These are phyloP conservation scores for Lepraria neglecta DNA, from an alignment of 495 filamentous ascomycete species.

Conservation along the genomic window DNA sequence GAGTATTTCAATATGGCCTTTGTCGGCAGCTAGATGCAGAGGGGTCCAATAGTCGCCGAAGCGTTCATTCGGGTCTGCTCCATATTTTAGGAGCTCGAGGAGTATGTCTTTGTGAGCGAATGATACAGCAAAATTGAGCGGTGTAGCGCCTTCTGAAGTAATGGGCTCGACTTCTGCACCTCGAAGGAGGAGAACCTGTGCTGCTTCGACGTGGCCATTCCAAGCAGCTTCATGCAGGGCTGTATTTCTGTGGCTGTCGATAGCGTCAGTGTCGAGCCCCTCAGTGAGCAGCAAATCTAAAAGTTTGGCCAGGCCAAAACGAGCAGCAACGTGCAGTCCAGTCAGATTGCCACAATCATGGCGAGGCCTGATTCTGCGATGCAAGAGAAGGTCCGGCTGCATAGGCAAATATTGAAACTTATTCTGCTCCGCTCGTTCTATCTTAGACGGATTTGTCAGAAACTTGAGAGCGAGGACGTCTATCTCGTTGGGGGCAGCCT, in stretches of 20 bases:
- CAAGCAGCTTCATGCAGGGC: conserved; percentile 23
- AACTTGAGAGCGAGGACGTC: conserved; percentile 8
- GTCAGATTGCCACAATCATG: background rate
- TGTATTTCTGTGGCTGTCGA: conserved; percentile 12
- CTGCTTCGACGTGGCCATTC: conserved; percentile 17
- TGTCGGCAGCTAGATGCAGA: conserved; percentile 10
- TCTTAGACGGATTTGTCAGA: background rate
- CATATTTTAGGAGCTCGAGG: conserved; percentile 7
- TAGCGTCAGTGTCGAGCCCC: background rate
- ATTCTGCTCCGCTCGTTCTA: conserved; percentile 7
- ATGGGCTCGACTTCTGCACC: conserved; percentile 11
- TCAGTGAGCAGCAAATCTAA: conserved; percentile 9
- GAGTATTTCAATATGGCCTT: background rate
- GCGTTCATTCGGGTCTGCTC: conserved; percentile 3
- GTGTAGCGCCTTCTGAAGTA: conserved; percentile 1
- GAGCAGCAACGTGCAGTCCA: conserved; percentile 14
- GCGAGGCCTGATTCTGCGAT: background rate
- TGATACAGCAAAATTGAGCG: conserved; percentile 7
- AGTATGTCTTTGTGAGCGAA: conserved; percentile 8
- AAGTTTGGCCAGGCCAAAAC: conserved; percentile 4
- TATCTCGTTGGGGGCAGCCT: background rate
- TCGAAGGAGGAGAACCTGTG: conserved; percentile 13
- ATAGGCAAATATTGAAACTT: background rate
- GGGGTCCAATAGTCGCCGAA: conserved; percentile 9
- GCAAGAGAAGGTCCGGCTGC: background rate